phyloP scores from a whole-genome alignment of 2,329 filamentous ascomycete genomes.

The Boeremia exigua region DNA sequence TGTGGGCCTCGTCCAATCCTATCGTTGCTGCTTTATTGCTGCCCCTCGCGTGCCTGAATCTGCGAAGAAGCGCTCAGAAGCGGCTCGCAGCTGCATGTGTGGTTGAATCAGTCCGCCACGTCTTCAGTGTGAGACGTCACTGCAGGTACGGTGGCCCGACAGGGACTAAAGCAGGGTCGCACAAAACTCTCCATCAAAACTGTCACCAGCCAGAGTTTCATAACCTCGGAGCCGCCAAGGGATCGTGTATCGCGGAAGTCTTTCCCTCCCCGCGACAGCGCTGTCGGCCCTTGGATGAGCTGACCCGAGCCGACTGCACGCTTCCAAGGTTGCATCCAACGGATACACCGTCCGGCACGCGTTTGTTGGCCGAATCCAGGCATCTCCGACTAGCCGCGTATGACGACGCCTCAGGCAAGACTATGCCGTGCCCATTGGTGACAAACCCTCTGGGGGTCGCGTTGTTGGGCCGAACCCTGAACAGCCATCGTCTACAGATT shows the following conservation, averaged over 20 bases:
- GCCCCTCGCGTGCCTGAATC: conserved; percentile 4
- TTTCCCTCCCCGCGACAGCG: conserved; percentile 20
- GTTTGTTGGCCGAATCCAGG: conserved; percentile 5
- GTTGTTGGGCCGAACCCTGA: conserved; percentile 13
- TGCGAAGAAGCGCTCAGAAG: neutral
- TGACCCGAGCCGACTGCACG: conserved; percentile 26
- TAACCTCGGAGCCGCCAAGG: neutral
- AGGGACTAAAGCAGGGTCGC: neutral
- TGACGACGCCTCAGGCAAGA: conserved; percentile 15
- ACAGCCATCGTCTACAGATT: conserved; percentile 9
- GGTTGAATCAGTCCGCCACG: conserved; percentile 1
- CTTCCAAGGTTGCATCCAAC: conserved; percentile 9
- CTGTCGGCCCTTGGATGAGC: conserved; percentile 19
- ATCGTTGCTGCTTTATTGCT: conserved; percentile 6
- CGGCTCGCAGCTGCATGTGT: conserved; percentile 4
- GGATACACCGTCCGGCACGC: conserved; percentile 15
- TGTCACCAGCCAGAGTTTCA: neutral
- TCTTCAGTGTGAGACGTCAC: conserved; percentile 6
- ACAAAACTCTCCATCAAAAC: neutral
- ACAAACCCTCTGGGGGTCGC: conserved; percentile 1
- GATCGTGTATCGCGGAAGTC: conserved; percentile 23
- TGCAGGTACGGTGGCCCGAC: conserved; percentile 7
- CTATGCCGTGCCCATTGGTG: conserved; percentile 12
- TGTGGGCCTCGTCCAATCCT: neutral
- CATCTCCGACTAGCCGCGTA: conserved; percentile 13